Conservation (phyloP, 2,329 filamentous ascomycete genomes). For the Diaporthe caulivora region DNA sequence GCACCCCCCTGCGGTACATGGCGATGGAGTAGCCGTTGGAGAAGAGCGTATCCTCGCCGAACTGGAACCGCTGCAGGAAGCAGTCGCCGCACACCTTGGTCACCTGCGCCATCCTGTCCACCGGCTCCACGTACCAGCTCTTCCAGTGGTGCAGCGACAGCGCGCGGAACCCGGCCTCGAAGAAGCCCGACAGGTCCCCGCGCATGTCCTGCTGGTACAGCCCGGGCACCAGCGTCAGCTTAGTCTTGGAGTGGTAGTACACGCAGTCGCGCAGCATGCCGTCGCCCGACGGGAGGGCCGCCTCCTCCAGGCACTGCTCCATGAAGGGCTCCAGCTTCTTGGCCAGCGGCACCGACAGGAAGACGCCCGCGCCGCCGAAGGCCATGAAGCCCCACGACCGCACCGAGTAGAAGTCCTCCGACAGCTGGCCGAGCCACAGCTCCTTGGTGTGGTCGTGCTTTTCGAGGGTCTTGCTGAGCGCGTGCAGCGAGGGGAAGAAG, state of each 20-base stretch:
- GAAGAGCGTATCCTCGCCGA: constrained; percentile 61
- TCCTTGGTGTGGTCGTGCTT: constrained; percentile 62
- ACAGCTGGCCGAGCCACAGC: constrained; percentile 68
- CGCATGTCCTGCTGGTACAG: constrained; percentile 70
- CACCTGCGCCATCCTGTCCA: constrained; percentile 63
- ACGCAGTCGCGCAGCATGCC: constrained; percentile 70
- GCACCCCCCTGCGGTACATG: constrained; percentile 57
- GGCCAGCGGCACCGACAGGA: constrained; percentile 66
- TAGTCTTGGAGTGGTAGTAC: constrained; percentile 64
- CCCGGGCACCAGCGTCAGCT: constrained; percentile 66
- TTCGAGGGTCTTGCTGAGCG: constrained; percentile 60
- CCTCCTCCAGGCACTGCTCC: constrained; percentile 59
- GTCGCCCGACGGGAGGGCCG: constrained; percentile 58
- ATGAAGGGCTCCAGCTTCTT: constrained; percentile 60
- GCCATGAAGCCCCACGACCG: constrained; percentile 68
- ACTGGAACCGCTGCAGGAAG: constrained; percentile 68
- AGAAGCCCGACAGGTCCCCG: constrained; percentile 69
- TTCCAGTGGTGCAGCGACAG: constrained; percentile 75
- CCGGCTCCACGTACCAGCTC: constrained; percentile 66
- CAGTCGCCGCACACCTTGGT: constrained; percentile 69
- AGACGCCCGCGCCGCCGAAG: constrained; percentile 71
- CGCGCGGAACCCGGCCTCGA: constrained; percentile 67
- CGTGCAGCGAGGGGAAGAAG: constrained; percentile 69
- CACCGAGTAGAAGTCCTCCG: constrained; percentile 67
- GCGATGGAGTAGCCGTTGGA: constrained; percentile 71